These are phyloP conservation scores for Agrocybe praecox DNA, from an alignment of 768 basidiomycete species.

Conservation along the genomic window DNA sequence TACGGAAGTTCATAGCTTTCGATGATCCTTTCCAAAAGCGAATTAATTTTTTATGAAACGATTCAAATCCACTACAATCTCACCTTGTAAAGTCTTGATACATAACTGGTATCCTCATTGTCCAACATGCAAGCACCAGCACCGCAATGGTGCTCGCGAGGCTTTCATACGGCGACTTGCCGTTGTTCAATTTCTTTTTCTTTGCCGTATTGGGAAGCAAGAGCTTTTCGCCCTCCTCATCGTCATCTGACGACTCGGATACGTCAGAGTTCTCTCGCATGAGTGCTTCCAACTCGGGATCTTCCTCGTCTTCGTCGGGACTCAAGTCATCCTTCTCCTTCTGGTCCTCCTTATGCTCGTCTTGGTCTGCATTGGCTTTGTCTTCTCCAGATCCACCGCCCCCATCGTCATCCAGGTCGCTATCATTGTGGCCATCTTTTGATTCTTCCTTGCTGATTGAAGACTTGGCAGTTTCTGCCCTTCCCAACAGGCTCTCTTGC, in stretches of 20 bases:
- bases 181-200: constrained; percentile 18
- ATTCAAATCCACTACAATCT: constrained; percentile 20
- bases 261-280: constrained; percentile 46
- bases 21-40: constrained; percentile 53
- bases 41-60: constrained; percentile 3
- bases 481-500: constrained; percentile 27
- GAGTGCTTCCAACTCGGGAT: constrained; percentile 43
- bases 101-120: constrained; percentile 72
- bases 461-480: background rate
- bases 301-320: constrained; percentile 19
- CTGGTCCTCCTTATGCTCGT: constrained; percentile 17
- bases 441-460: background rate
- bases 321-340: constrained; percentile 15
- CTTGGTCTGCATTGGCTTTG: constrained; percentile 5
- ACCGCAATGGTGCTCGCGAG: constrained; percentile 60
- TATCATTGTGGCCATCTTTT: background rate
- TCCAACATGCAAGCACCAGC: constrained; percentile 78
- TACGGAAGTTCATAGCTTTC: constrained; percentile 81
- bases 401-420: background rate
- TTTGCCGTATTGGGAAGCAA: constrained; percentile 10
- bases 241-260: constrained; percentile 37
- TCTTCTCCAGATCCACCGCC: constrained; percentile 10
- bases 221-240: constrained; percentile 23
- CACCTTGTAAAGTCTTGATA: constrained; percentile 78
- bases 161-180: constrained; percentile 33